Evolutionary conservation across 768 basidiomycete genomes (phyloP).

Genomic region (Lactifluus rugatus): DNA sequence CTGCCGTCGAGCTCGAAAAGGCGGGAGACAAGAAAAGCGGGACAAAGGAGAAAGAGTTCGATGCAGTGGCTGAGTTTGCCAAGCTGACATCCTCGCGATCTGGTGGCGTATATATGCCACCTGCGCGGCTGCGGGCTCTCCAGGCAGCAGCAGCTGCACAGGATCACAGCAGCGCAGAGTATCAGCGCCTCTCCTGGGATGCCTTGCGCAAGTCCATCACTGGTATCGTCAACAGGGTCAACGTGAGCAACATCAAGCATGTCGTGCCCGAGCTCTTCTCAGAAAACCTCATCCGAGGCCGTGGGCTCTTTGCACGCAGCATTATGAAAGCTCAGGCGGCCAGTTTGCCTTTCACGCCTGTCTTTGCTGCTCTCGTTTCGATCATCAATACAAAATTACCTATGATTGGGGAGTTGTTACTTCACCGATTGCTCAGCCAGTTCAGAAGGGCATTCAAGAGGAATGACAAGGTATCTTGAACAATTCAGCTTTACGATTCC

Average conservation of each 20-base stretch:
- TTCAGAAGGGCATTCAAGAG: conserved; percentile 92
- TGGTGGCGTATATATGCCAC: conserved; percentile 96
- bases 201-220: conserved; percentile 95
- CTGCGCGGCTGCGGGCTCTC: conserved; percentile 83
- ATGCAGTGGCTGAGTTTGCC: conserved; percentile 80
- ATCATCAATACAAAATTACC: conserved; percentile 98
- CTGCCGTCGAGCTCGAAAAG: conserved; percentile 59
- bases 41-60: conserved; percentile 39
- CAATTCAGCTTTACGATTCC: not conserved
- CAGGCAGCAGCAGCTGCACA: conserved; percentile 71
- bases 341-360: conserved; percentile 95
- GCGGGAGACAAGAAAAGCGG: conserved; percentile 31
- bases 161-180: conserved; percentile 82
- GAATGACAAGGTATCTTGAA: conserved; percentile 78
- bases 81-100: conserved; percentile 74
- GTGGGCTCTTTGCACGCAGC: conserved; percentile 86
- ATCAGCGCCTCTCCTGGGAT: conserved; percentile 95
- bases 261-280: conserved; percentile 84
- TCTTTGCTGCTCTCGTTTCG: conserved; percentile 88
- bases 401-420: conserved; percentile 85
- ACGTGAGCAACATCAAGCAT: conserved; percentile 91
- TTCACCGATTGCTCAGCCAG: conserved; percentile 86
- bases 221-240: conserved; percentile 99
- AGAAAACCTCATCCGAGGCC: conserved; percentile 89
- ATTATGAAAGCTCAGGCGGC: conserved; percentile 97